Conservation (phyloP, 1,284 basidiomycete species). For the Ustilago shanxiensis region DNA sequence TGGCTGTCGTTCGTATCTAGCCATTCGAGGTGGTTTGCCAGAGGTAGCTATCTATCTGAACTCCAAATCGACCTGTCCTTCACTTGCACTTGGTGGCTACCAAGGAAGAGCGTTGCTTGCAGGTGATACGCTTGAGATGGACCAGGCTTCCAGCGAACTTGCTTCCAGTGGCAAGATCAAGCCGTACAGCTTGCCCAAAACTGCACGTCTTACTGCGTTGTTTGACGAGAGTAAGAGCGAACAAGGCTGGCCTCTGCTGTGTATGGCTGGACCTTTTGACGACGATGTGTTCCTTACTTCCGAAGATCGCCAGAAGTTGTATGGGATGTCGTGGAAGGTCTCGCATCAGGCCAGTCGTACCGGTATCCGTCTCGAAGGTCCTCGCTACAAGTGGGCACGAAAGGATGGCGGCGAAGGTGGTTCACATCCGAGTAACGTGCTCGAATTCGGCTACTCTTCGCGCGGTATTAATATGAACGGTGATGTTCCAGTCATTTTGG, state of each 20-base stretch:
- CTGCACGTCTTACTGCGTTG: slow-evolving; percentile 6
- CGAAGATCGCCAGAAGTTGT: slow-evolving; percentile 47
- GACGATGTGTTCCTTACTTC: slow-evolving; percentile 75
- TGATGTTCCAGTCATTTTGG: slow-evolving; percentile 79
- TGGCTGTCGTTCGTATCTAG: slow-evolving; percentile 76
- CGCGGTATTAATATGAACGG: slow-evolving; percentile 78
- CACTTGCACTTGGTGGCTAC: slow-evolving; percentile 66
- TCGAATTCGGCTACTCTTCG: slow-evolving; percentile 78
- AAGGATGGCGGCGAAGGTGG: slow-evolving; percentile 79
- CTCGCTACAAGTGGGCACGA: slow-evolving; percentile 74
- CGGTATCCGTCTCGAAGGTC: slow-evolving; percentile 68
- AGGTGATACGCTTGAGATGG: slow-evolving; percentile 59
- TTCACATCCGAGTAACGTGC: slow-evolving; percentile 79
- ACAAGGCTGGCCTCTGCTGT: slow-evolving; percentile 74
- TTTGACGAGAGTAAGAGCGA: slow-evolving; percentile 20
- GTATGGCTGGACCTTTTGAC: slow-evolving; percentile 78
- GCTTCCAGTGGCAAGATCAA: slow-evolving; percentile 15
- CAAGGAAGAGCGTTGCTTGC: slow-evolving; percentile 73
- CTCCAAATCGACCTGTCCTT: slow-evolving; percentile 71
- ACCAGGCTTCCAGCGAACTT: slow-evolving; percentile 8
- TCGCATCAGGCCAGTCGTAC: slow-evolving; percentile 66
- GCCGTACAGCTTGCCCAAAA: slow-evolving; percentile 2
- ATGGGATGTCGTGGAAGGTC: slow-evolving; percentile 26
- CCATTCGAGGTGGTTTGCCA: slow-evolving; percentile 77
- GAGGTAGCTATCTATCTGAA: slow-evolving; percentile 75